Evolutionary conservation across 345 rosid genomes (phyloP), one percentile per base, ranked within the genome.

Genomic region (Noccaea caerulescens): DNA sequence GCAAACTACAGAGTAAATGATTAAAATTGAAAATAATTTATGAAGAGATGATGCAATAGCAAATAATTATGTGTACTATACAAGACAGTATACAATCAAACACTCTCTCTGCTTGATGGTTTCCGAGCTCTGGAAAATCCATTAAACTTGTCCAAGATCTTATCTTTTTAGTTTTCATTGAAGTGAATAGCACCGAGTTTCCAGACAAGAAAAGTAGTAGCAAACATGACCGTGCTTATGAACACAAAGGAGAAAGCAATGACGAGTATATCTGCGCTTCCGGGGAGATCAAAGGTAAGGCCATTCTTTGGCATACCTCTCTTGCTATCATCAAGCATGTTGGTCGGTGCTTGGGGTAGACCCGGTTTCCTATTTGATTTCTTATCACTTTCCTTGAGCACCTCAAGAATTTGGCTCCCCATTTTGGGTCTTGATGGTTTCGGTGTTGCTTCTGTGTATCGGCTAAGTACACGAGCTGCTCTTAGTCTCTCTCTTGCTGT

Each of bases 111-210:
- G 18, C 25, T 10, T 53, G 44, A 62, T 57, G 34, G 59, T 27
- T 23, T 60, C 41, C 53, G 2, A 47, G 8, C 10, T 45, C 25
- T n/a, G 45, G 18, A 11, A 30, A 45, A 20, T 20, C 47, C 62
- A 44, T 7, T 3, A 25, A 39, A 57, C 60, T n/a, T 8, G 8
- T 71, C 47, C 63, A 30, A 69, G 23, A 33, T 32, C 78, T 61
- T 59, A 83, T 30, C 60, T 7, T 20, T 20, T 50, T 62, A 84
- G 68, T 74, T 58, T 66, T 93, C 93, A 1, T 93, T 91, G 51
- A 90, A 93, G 80, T 93, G 97, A 78, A 93, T 93, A 1, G 86
- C 98, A 42, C 93, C 97, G 7, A 83, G 89, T 82, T 93, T 93
- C 98, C 97, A 91, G 49, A 93, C 92, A 34, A 89, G 7, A 72